A percentile compares a stretch with the other conserved stretches of the same genome.
These are phyloP conservation scores for Babesia bovis DNA, from an alignment of 169 alveolate species.

Conservation along the genomic window DNA sequence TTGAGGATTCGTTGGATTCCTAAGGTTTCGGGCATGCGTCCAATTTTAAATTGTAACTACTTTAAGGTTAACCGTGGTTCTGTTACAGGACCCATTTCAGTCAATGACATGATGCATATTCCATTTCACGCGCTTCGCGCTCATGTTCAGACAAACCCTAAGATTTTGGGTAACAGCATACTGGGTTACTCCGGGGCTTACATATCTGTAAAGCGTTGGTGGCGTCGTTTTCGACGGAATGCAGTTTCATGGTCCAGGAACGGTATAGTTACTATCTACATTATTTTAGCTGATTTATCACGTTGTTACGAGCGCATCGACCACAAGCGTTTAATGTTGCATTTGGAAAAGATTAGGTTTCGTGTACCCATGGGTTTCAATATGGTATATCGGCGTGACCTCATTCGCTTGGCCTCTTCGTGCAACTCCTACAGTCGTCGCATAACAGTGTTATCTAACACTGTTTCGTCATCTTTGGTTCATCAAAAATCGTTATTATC, in stretches of 20 bases:
- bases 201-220: constrained; percentile 53
- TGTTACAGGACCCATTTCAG: background rate
- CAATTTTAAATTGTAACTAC: constrained; percentile 52
- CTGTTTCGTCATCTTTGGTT: background rate
- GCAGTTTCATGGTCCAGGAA: background rate
- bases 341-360: constrained; percentile 5
- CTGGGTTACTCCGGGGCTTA: constrained; percentile 50
- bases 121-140: constrained; percentile 46
- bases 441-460: constrained; percentile 6
- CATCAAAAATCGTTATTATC: background rate
- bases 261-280: constrained; percentile 19
- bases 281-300: constrained; percentile 59
- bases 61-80: background rate
- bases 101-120: constrained; percentile 32
- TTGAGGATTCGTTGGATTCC: constrained; percentile 58
- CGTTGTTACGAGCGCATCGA: constrained; percentile 58
- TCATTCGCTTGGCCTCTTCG: constrained; percentile 45
- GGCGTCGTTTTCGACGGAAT: constrained; percentile 34
- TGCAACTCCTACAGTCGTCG: constrained; percentile 38
- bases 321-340: constrained; percentile 34
- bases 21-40: constrained; percentile 65
- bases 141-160: constrained; percentile 13
- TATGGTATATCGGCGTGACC: constrained; percentile 17
- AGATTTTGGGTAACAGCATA: constrained; percentile 47
- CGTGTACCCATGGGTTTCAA: constrained; percentile 19